These are phyloP conservation scores for Yamadazyma taylorii DNA, from an alignment of 1,139 yeast genomes.

Conservation along the genomic window DNA sequence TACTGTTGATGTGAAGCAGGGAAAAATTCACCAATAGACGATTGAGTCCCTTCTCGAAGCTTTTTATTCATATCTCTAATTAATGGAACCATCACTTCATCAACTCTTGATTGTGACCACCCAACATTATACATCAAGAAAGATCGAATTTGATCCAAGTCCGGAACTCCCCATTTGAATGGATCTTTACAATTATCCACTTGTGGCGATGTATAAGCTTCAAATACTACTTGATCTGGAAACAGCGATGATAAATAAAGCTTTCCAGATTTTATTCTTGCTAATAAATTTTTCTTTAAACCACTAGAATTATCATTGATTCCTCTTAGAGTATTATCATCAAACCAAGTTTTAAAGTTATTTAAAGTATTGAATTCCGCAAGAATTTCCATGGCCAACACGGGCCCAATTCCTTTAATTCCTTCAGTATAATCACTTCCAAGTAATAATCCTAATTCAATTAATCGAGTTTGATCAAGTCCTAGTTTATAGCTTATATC, in stretches of 20 bases:
- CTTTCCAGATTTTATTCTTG: conserved; percentile 57
- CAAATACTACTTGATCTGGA: conserved; percentile 67
- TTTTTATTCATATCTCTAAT: conserved; percentile 73
- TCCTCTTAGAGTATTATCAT: conserved; percentile 26
- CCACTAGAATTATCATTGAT: conserved; percentile 22
- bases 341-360: conserved; percentile 42
- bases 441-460: conserved; percentile 75
- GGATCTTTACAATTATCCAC: conserved; percentile 78
- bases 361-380: conserved; percentile 69
- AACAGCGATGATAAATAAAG: conserved; percentile 63
- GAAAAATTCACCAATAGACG: conserved; percentile 59
- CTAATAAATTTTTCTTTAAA: conserved; percentile 50
- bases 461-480: conserved; percentile 58
- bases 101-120: conserved; percentile 77
- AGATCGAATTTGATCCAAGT: conserved; percentile 72
- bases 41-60: conserved; percentile 53
- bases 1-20: conserved; percentile 49
- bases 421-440: conserved; percentile 98
- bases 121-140: conserved; percentile 73
- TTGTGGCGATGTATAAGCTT: conserved; percentile 77
- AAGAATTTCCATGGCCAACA: conserved; percentile 85
- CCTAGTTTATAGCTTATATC: conserved; percentile 69
- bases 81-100: conserved; percentile 86
- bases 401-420: conserved; percentile 89
- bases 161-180: conserved; percentile 91